phyloP scores from a whole-genome alignment of 2,329 filamentous ascomycete genomes.

The Fusarium sp. region DNA sequence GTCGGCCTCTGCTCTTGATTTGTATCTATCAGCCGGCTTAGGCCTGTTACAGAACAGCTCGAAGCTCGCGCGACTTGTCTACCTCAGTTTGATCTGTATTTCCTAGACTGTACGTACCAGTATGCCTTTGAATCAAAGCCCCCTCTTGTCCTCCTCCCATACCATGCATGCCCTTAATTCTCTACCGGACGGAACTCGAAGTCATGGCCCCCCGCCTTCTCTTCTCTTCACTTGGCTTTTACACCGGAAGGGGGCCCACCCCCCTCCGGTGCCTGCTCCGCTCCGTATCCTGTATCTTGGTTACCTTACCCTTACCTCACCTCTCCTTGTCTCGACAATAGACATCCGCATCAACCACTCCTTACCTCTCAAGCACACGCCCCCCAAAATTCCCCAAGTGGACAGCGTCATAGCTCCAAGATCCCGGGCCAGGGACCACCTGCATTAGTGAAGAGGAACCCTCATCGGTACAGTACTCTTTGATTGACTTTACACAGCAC shows the following conservation, averaged over 20 bases:
- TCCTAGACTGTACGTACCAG: constrained; percentile 25
- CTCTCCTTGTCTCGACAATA: constrained; percentile 24
- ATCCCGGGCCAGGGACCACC: constrained; percentile 47
- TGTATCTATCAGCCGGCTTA: constrained; percentile 24
- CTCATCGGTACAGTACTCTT: constrained; percentile 48
- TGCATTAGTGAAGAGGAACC: constrained; percentile 45
- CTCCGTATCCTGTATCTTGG: constrained; percentile 19
- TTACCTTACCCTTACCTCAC: constrained; percentile 15
- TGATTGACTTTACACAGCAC: constrained; percentile 66
- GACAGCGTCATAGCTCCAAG: constrained; percentile 58
- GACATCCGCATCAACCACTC: constrained; percentile 35
- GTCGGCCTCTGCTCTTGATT: constrained; percentile 27
- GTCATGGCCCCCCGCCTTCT: constrained; percentile 14
- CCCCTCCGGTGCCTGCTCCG: constrained; percentile 37
- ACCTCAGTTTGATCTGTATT: constrained; percentile 15
- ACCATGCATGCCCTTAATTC: neutral
- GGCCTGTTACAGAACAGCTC: constrained; percentile 21
- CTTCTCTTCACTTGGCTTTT: constrained; percentile 14
- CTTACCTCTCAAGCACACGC: constrained; percentile 37
- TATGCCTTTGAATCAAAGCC: constrained; percentile 5
- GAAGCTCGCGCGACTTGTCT: constrained; percentile 36
- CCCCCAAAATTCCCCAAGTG: constrained; percentile 36
- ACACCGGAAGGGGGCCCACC: constrained; percentile 31
- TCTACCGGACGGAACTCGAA: constrained; percentile 19
- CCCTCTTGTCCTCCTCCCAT: neutral